These are phyloP conservation scores for Piromyces finnis DNA, from an alignment of 192 early-diverging fungal species.

Conservation along the genomic window DNA sequence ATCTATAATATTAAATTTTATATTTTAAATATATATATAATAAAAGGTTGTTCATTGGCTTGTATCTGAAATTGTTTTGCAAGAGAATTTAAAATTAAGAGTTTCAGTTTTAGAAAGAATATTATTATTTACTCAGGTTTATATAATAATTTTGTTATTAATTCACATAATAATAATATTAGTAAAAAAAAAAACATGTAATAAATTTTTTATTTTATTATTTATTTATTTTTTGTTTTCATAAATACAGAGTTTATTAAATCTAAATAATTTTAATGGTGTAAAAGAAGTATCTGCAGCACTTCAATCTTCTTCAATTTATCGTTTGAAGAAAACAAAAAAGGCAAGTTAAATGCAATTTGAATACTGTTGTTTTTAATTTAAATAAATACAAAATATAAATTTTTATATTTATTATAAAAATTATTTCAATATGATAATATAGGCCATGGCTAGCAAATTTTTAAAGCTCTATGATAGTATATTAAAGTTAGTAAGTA, in stretches of 20 bases:
- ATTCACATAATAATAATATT: no score
- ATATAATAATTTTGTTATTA: background rate
- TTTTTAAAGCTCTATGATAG: slow-evolving; percentile 21
- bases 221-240: background rate
- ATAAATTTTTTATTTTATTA: background rate
- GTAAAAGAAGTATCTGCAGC: slow-evolving; percentile 37
- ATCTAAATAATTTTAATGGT: slow-evolving; percentile 36
- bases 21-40: background rate
- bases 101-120: slow-evolving; percentile 21
- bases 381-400: background rate
- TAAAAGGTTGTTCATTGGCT: slow-evolving; percentile 16
- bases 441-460: slow-evolving; percentile 14
- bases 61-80: slow-evolving; percentile 24
- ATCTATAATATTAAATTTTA: no score
- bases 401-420: no score
- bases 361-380: no score
- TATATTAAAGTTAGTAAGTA: slow-evolving; percentile 17
- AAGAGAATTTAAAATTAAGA: slow-evolving; percentile 21
- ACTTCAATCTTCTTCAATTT: slow-evolving; percentile 24
- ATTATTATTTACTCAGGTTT: slow-evolving; percentile 15
- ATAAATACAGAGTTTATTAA: slow-evolving; percentile 12
- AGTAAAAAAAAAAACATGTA: no score
- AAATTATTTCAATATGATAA: background rate
- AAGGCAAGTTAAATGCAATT: no score
- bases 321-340: slow-evolving; percentile 34